Evolutionary conservation across 768 basidiomycete species (phyloP).

Genomic region (Mycena rebaudengoi): DNA sequence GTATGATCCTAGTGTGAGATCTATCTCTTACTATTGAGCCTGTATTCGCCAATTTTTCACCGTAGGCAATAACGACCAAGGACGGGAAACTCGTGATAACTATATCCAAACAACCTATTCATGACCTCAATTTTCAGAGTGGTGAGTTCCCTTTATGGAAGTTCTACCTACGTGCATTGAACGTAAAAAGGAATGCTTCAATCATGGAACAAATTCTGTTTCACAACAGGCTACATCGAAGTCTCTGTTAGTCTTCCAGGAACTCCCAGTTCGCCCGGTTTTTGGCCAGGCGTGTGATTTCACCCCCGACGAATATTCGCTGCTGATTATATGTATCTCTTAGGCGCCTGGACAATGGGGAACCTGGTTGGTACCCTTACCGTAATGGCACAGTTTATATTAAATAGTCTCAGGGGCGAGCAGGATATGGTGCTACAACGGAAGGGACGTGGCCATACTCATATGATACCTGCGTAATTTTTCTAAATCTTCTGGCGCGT

Average conservation of each 20-base stretch:
- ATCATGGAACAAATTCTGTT: slow-evolving; percentile 65
- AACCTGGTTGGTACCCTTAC: slow-evolving; percentile 58
- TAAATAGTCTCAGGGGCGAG: slow-evolving; percentile 66
- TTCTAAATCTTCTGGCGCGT: too few species aligned
- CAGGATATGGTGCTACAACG: slow-evolving; percentile 90
- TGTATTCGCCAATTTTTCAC: background rate
- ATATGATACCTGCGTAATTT: slow-evolving; percentile 82
- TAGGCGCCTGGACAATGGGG: slow-evolving; percentile 81
- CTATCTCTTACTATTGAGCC: background rate
- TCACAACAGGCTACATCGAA: slow-evolving; percentile 92
- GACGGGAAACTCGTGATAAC: slow-evolving; percentile 86
- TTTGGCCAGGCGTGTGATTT: slow-evolving; percentile 80
- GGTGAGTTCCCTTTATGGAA: slow-evolving; percentile 55
- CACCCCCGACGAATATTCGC: slow-evolving; percentile 1
- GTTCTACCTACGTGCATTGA: slow-evolving; percentile 3
- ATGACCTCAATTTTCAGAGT: slow-evolving; percentile 86
- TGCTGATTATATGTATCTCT: background rate
- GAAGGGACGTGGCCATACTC: slow-evolving; percentile 90
- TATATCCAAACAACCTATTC: slow-evolving; percentile 70
- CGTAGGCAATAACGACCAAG: slow-evolving; percentile 76
- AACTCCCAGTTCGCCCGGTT: slow-evolving; percentile 63
- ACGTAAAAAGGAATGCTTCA: slow-evolving; percentile 26
- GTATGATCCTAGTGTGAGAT: slow-evolving; percentile 75
- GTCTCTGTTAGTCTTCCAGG: slow-evolving; percentile 82
- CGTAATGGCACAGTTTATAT: too few species aligned